These are phyloP conservation scores for Fusarium nanum DNA, from an alignment of 2,329 filamentous ascomycete genomes.

Conservation along the genomic window DNA sequence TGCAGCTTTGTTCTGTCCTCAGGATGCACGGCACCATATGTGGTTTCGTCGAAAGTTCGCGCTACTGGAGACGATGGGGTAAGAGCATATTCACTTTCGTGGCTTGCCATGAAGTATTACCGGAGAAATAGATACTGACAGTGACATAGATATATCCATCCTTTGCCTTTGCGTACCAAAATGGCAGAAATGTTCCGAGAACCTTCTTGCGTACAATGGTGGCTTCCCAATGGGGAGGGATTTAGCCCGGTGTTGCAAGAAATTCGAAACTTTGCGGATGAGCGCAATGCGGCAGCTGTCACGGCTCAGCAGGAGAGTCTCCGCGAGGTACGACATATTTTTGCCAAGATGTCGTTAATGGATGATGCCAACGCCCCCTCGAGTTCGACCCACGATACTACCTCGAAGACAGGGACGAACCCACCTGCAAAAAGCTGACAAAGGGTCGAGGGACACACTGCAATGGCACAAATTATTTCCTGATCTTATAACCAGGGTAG, in stretches of 20 bases:
- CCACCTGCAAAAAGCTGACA: neutral
- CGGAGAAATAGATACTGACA: slow-evolving; percentile 13
- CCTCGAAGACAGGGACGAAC: neutral
- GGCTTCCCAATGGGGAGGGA: slow-evolving; percentile 85
- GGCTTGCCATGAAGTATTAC: neutral
- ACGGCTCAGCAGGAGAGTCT: slow-evolving; percentile 72
- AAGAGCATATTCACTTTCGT: slow-evolving; percentile 49
- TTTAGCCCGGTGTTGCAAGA: slow-evolving; percentile 79
- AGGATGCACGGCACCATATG: slow-evolving; percentile 75
- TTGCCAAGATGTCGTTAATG: slow-evolving; percentile 65
- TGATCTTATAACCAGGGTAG: neutral
- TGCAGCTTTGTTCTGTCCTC: slow-evolving; percentile 81
- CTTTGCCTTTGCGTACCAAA: slow-evolving; percentile 76
- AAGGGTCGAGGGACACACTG: neutral
- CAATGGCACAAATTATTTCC: neutral
- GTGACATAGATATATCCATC: slow-evolving; percentile 79
- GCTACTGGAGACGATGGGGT: slow-evolving; percentile 82
- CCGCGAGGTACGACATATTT: slow-evolving; percentile 80
- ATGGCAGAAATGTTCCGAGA: slow-evolving; percentile 82
- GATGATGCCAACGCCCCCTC: slow-evolving; percentile 36
- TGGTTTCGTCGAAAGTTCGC: slow-evolving; percentile 87
- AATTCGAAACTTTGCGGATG: slow-evolving; percentile 84
- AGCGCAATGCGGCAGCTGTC: slow-evolving; percentile 73
- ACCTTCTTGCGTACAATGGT: slow-evolving; percentile 81
- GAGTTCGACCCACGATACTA: slow-evolving; percentile 4